These are phyloP conservation scores for Syncephalastrum racemosum DNA, from an alignment of 371 early-diverging fungal genomes.

Conservation along the genomic window DNA sequence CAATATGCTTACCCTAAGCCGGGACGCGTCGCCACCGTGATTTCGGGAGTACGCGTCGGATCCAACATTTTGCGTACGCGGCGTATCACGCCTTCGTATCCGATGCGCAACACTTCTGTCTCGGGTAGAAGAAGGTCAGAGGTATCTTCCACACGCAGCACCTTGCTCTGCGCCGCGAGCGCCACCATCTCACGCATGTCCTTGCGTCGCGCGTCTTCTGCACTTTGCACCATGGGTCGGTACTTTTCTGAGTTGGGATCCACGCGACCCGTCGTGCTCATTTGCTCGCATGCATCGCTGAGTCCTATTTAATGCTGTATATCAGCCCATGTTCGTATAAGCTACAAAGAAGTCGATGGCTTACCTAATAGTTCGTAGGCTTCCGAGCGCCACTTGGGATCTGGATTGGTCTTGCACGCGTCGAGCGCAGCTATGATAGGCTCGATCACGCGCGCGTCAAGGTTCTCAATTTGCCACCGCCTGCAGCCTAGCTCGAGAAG, in stretches of 20 bases:
- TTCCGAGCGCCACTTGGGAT: conserved; percentile 38
- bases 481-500: conserved; percentile 34
- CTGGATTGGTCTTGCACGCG: conserved; percentile 36
- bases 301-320: neutral
- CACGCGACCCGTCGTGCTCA: neutral
- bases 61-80: conserved; percentile 62
- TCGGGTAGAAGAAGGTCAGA: conserved; percentile 26
- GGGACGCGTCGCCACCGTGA: conserved; percentile 33
- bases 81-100: conserved; percentile 61
- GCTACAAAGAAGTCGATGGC: no score
- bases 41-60: conserved; percentile 37
- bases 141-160: neutral
- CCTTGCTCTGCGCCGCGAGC: no score
- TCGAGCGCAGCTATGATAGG: conserved; percentile 50
- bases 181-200: no score
- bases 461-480: conserved; percentile 34
- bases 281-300: neutral
- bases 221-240: no score
- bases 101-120: conserved; percentile 58
- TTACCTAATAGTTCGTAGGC: conserved; percentile 53
- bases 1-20: conserved; percentile 35
- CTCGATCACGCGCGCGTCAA: conserved; percentile 45
- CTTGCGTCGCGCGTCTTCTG: no score
- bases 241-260: no score
- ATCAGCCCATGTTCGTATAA: neutral